Base-by-base conservation (phyloP, 2,329 filamentous ascomycete species). In the Aureobasidium sp. region DNA sequence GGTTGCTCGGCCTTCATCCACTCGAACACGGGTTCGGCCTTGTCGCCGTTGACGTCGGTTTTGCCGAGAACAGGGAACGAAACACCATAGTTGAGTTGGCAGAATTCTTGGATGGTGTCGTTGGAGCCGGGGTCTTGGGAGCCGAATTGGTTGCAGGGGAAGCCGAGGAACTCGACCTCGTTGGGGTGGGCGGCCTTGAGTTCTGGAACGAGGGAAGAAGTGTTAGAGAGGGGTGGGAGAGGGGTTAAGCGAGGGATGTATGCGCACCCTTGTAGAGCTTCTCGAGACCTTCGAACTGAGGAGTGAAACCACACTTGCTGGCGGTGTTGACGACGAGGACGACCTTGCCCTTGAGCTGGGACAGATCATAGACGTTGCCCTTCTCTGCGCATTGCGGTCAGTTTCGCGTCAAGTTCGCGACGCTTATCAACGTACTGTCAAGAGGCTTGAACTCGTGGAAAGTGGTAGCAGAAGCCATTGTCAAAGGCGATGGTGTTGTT, bases 111-210 rank as follows among this genome's bases (percentile, higher is more conserved):
- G 62, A 88, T 76, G 71, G 92, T 85, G 9, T 81, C 77, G 44
- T 86, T 80, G 15, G 78, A 82, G 71, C 90, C 92, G 34, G 93
- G 93, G 73, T 97, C 94, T 78, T 99, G 94, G 68, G 78, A 77
- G 71, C 87, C 90, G 77, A 99, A 99, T 78, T 99, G 94, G 83
- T 97, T 99, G 87, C 93, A 97, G 63, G 94, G 94, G 80, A 99
- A 97, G 70, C 92, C 94, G 72, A 99, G 83, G 78, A 99, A 86
- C 71, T 86, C 82, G 74, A 99, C 94, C 71, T 92, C 83, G 67
- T 90, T 85, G 36, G 81, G 83, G 80, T 95, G 80, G 71, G 84
- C 81, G 67, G 80, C 80, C 69, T 84, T 85, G 73, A 97, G 71
- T 57, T 79, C 76, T 71, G 13, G 12, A 13, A 17, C 5, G 8